Evolutionary conservation across 352 stramenopile genomes (phyloP).

Genomic region (Phytophthora litchii): DNA sequence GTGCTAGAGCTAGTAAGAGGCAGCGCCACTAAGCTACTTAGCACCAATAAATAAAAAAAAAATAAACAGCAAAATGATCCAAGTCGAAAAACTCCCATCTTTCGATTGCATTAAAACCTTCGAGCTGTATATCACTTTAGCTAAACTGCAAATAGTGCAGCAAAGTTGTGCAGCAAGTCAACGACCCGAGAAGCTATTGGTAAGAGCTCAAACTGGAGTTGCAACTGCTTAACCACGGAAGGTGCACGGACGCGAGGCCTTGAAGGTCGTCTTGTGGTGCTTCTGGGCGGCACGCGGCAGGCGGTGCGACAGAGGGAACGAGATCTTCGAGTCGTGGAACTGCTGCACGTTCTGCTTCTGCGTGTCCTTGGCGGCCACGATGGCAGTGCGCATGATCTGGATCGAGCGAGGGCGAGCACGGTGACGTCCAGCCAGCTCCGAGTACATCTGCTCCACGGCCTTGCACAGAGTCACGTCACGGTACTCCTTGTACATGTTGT

Average conservation of each 20-base stretch:
- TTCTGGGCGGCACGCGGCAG: slow-evolving; percentile 94
- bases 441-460: slow-evolving; percentile 98
- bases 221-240: slow-evolving; percentile 95
- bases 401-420: slow-evolving; percentile 97
- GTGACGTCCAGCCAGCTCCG: slow-evolving; percentile 99
- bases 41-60: too few species aligned
- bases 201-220: slow-evolving; percentile 9
- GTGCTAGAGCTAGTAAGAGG: too few species aligned
- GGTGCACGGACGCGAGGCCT: slow-evolving; percentile 96
- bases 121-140: slow-evolving; percentile 6
- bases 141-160: not conserved
- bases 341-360: slow-evolving; percentile 97
- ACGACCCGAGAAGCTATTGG: slow-evolving; percentile 18
- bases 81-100: slow-evolving; percentile 53
- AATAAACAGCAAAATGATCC: slow-evolving; percentile 1
- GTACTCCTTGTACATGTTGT: slow-evolving; percentile 99
- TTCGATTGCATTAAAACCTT: slow-evolving; percentile 43
- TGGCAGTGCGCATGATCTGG: slow-evolving; percentile 99
- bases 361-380: slow-evolving; percentile 95
- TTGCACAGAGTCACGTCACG: slow-evolving; percentile 97
- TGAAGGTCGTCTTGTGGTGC: slow-evolving; percentile 96
- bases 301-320: slow-evolving; percentile 98
- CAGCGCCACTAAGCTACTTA: too few species aligned
- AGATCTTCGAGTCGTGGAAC: slow-evolving; percentile 97
- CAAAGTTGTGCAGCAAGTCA: slow-evolving; percentile 6